Percentiles rank a stretch among this genome's conserved stretches.
These are phyloP conservation scores for Penicillium riverlandense DNA, from an alignment of 495 filamentous ascomycete genomes.

Conservation along the genomic window DNA sequence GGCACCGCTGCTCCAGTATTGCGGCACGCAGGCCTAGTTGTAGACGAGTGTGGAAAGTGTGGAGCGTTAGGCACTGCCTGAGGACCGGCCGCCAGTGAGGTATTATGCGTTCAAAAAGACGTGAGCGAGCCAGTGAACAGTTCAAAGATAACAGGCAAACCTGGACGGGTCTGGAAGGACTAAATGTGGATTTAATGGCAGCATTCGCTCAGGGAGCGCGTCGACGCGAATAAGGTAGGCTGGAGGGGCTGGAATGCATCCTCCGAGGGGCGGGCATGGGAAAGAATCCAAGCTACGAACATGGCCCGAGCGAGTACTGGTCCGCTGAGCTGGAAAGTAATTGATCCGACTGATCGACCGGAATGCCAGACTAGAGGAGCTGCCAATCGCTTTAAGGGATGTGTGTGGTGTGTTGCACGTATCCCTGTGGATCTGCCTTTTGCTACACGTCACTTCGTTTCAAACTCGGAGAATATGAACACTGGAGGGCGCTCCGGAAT, in stretches of 20 bases:
- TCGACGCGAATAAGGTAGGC: slow-evolving; percentile 20
- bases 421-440: neutral
- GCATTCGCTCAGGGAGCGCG: slow-evolving; percentile 11
- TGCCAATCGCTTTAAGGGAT: neutral
- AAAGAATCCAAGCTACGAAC: slow-evolving; percentile 18
- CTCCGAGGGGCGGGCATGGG: slow-evolving; percentile 18
- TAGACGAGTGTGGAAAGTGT: neutral
- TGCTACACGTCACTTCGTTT: neutral
- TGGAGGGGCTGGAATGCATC: slow-evolving; percentile 26
- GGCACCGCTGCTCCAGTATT: slow-evolving; percentile 4
- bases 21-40: neutral
- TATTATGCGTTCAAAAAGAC: neutral
- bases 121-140: neutral
- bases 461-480: neutral
- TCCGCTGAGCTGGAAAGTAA: too few relatives aligned
- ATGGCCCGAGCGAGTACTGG: neutral
- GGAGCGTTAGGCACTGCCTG: neutral
- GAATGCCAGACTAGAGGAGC: neutral
- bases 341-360: neutral
- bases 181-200: slow-evolving; percentile 14
- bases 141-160: neutral
- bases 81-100: neutral
- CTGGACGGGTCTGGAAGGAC: slow-evolving; percentile 3
- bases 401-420: neutral
- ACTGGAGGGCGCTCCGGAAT: neutral